These are phyloP conservation scores for Tetrastigma voinierianum DNA, from an alignment of 164 flowering plant genomes.

Conservation along the genomic window DNA sequence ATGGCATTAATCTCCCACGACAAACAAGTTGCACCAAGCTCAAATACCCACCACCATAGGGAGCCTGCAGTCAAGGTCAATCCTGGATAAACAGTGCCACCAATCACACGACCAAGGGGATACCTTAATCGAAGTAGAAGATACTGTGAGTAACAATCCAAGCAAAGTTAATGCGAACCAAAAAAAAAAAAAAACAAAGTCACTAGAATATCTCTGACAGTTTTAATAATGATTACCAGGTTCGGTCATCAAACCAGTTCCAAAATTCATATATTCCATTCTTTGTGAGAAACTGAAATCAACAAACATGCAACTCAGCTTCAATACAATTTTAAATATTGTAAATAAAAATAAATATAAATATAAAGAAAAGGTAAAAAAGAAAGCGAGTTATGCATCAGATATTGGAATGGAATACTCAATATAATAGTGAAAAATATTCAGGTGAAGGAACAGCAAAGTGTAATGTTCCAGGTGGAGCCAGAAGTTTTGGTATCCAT, in stretches of 20 bases:
- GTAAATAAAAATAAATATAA: not conserved
- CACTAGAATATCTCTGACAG: not conserved
- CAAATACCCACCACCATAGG: slow-evolving; percentile 74
- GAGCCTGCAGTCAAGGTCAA: slow-evolving; percentile 96
- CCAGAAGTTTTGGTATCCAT: not conserved
- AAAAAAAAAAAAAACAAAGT: not conserved
- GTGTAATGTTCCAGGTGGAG: not conserved
- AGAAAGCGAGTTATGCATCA: not conserved
- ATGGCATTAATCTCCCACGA: not conserved
- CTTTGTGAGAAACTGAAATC: slow-evolving; percentile 81
- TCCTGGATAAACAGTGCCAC: slow-evolving; percentile 99
- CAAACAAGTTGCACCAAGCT: not conserved
- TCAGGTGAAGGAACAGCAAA: not conserved
- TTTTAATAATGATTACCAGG: slow-evolving; percentile 62
- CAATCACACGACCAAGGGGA: slow-evolving; percentile 99
- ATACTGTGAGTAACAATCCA: not conserved
- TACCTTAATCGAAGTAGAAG: slow-evolving; percentile 56
- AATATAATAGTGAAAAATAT: not conserved
- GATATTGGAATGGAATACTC: not conserved
- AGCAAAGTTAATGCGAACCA: not conserved
- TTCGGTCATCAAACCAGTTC: slow-evolving; percentile 99
- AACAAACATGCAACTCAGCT: slow-evolving; percentile 18
- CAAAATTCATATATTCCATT: slow-evolving; percentile 97
- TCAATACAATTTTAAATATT: not conserved
- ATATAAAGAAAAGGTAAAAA: too few relatives aligned